These are phyloP conservation scores for Rhynchosporium agropyri DNA, from an alignment of 2,329 filamentous ascomycete genomes.

Conservation along the genomic window DNA sequence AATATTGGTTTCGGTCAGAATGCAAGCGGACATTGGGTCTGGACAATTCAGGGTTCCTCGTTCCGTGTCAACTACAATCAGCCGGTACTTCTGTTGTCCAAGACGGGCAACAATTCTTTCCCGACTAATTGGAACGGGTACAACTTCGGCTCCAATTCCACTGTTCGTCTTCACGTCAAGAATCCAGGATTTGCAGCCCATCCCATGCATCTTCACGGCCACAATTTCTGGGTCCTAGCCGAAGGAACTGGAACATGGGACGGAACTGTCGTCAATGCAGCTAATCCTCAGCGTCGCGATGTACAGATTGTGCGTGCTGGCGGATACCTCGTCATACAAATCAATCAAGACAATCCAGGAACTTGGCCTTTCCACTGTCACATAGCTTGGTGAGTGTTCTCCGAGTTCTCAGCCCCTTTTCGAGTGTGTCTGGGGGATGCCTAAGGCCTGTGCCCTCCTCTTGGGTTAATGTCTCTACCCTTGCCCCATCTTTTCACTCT, in stretches of 20 bases:
- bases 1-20: conserved; percentile 8
- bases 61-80: conserved; percentile 63
- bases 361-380: conserved; percentile 57
- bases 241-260: conserved; percentile 47
- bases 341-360: conserved; percentile 54
- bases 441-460: too few relatives aligned
- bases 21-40: conserved; percentile 38
- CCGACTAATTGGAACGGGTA: conserved; percentile 57
- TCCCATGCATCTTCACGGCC: conserved; percentile 71
- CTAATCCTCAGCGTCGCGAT: conserved; percentile 55
- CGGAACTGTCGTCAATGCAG: conserved; percentile 44
- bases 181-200: conserved; percentile 52
- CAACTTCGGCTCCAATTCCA: conserved; percentile 55
- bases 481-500: too few relatives aligned
- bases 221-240: conserved; percentile 70
- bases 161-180: conserved; percentile 60
- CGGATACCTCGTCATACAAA: conserved; percentile 50
- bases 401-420: too few relatives aligned
- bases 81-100: conserved; percentile 57
- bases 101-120: conserved; percentile 55
- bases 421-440: too few relatives aligned
- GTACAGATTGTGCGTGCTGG: conserved; percentile 50
- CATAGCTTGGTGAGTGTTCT: conserved; percentile 46
- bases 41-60: conserved; percentile 54
- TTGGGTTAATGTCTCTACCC: too few relatives aligned